Percentiles rank a stretch among this genome's conserved stretches.
Evolutionary conservation across 371 early-diverging fungal genomes (phyloP).

Genomic region (Rhizomucor miehei): DNA sequence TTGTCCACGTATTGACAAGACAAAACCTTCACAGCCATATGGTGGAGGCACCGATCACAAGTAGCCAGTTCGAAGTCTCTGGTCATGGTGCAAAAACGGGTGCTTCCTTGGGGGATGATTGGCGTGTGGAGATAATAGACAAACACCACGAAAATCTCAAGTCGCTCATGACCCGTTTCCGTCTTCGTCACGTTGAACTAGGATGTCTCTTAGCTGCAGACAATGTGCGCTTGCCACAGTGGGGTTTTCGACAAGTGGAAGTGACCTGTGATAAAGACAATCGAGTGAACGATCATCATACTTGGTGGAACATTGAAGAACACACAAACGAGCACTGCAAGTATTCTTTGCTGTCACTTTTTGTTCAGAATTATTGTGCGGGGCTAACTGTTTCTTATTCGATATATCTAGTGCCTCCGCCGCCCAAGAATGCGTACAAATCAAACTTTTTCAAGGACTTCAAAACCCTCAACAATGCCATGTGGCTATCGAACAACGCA

Average conservation of each 20-base stretch:
- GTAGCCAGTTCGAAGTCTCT: slow-evolving; percentile 84
- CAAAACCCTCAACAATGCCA: slow-evolving; percentile 90
- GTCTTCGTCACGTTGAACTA: slow-evolving; percentile 72
- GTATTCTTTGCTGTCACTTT: not conserved
- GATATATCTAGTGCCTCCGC: slow-evolving; percentile 46
- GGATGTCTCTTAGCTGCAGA: slow-evolving; percentile 81
- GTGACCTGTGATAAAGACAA: slow-evolving; percentile 80
- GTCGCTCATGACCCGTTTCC: slow-evolving; percentile 86
- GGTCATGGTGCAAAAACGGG: slow-evolving; percentile 63
- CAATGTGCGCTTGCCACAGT: slow-evolving; percentile 85
- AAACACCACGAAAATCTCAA: slow-evolving; percentile 48
- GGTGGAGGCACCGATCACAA: slow-evolving; percentile 80
- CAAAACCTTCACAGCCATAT: slow-evolving; percentile 84
- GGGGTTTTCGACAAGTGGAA: slow-evolving; percentile 98
- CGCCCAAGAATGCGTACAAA: slow-evolving; percentile 60
- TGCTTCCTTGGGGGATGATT: slow-evolving; percentile 81
- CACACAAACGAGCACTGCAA: slow-evolving; percentile 69
- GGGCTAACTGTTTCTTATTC: not conserved
- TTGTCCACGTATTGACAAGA: slow-evolving; percentile 71
- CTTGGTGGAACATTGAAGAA: slow-evolving; percentile 96
- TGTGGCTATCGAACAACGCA: slow-evolving; percentile 98
- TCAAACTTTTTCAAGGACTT: slow-evolving; percentile 85
- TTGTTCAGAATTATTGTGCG: too few species aligned
- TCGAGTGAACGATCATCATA: slow-evolving; percentile 46
- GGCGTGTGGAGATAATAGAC: slow-evolving; percentile 85